Evolutionary conservation across 257 asterid genomes (phyloP).

Genomic region (Sherardia arvensis): DNA sequence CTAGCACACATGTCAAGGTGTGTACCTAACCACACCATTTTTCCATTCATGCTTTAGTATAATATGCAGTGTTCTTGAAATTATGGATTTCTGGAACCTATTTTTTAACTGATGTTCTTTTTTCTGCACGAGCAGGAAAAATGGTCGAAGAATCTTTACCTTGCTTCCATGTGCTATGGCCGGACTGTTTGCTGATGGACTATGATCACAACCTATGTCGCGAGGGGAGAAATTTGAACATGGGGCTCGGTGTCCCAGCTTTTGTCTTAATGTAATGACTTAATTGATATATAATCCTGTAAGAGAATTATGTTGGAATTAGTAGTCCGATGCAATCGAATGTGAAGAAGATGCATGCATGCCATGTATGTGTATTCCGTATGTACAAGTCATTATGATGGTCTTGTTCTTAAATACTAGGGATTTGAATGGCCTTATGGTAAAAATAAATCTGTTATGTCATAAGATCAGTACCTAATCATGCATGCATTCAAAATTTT

Average conservation of each 20-base stretch:
- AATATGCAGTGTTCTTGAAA: background rate
- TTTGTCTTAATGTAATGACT: background rate
- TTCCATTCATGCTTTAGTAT: background rate
- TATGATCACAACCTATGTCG: background rate
- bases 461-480: background rate
- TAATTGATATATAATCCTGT: background rate
- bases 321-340: background rate
- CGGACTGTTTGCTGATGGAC: slow-evolving; percentile 22
- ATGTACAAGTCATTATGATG: background rate
- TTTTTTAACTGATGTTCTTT: background rate
- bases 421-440: background rate
- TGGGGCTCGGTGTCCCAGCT: background rate
- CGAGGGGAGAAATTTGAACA: background rate
- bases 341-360: background rate
- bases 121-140: slow-evolving; percentile 11
- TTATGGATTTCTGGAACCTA: background rate
- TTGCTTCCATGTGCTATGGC: slow-evolving; percentile 26
- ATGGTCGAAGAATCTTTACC: slow-evolving; percentile 32
- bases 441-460: background rate
- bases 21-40: background rate
- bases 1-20: slow-evolving; percentile 35
- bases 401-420: background rate
- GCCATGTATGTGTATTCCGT: background rate
- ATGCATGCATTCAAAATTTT: background rate
- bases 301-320: background rate